These are phyloP conservation scores for Yarrowia sp. DNA, from an alignment of 805 yeast genomes.

Conservation along the genomic window DNA sequence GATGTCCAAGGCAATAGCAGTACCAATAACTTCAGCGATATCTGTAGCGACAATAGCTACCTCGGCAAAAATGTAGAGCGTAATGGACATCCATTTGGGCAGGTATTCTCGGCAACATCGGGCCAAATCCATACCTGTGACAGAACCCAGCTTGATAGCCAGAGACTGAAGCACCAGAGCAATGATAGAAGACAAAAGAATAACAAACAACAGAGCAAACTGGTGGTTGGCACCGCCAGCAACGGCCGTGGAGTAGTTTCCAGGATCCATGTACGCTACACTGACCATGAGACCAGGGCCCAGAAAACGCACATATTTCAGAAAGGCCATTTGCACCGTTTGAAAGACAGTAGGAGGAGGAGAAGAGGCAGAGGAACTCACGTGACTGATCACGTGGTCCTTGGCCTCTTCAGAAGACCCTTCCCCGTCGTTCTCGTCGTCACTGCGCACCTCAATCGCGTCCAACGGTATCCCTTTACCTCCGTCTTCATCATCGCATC, in stretches of 20 bases:
- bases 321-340: constrained; percentile 8
- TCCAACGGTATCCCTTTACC: constrained; percentile 13
- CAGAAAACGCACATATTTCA: constrained; percentile 65
- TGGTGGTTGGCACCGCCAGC: constrained; percentile 90
- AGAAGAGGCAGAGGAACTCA: neutral
- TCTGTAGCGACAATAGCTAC: constrained; percentile 94
- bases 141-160: constrained; percentile 88
- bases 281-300: constrained; percentile 97
- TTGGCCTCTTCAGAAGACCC: neutral
- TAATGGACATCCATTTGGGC: constrained; percentile 57
- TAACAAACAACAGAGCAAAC: constrained; percentile 77
- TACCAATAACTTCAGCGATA: constrained; percentile 97
- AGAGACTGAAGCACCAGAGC: constrained; percentile 87
- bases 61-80: constrained; percentile 80
- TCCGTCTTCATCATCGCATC: neutral
- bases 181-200: constrained; percentile 78
- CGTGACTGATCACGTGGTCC: constrained; percentile 4
- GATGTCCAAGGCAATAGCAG: constrained; percentile 90
- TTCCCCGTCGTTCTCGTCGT: neutral
- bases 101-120: constrained; percentile 81
- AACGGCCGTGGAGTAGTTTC: constrained; percentile 94
- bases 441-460: neutral
- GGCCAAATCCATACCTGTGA: constrained; percentile 92
- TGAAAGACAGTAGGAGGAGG: neutral
- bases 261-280: constrained; percentile 97